phyloP scores from a whole-genome alignment of 768 basidiomycete species.

The Roridomyces roridus region DNA sequence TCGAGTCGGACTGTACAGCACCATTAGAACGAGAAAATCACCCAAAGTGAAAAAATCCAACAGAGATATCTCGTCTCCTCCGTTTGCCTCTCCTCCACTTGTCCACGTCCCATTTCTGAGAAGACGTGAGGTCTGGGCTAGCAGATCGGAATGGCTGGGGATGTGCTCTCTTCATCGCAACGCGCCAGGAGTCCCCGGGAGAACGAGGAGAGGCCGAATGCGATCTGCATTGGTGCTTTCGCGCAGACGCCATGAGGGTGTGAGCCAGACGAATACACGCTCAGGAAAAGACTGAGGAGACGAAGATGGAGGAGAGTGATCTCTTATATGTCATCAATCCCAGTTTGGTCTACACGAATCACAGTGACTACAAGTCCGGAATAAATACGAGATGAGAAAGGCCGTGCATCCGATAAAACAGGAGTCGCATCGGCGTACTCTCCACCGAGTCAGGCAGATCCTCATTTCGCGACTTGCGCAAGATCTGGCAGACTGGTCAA shows the following conservation, averaged over 20 bases:
- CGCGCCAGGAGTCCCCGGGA: conserved; percentile 45
- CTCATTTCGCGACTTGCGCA: conserved; percentile 1
- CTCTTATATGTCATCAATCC: no score
- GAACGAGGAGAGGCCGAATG: conserved; percentile 53
- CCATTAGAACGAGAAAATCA: conserved; percentile 2
- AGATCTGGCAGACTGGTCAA: conserved; percentile 11
- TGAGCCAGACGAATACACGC: neutral
- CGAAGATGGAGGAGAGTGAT: no score
- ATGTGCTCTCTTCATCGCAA: conserved; percentile 55
- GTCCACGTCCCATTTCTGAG: conserved; percentile 60
- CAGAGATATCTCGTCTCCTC: conserved; percentile 53
- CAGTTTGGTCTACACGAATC: neutral
- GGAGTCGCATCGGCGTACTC: conserved; percentile 7
- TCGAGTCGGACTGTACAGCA: conserved; percentile 15
- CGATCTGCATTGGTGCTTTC: conserved; percentile 56
- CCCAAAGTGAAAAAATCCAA: conserved; percentile 35
- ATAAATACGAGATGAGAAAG: conserved; percentile 10
- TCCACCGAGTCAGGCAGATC: neutral
- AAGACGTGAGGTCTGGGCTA: conserved; percentile 36
- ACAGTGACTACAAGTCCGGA: conserved; percentile 1
- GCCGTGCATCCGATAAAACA: conserved; percentile 19
- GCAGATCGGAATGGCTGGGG: conserved; percentile 36
- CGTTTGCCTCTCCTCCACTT: conserved; percentile 61
- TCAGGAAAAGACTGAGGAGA: no score
- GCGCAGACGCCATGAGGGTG: conserved; percentile 38